Conservation (phyloP, 805 yeast genomes). For the Yamadazyma paraphyllophila region DNA sequence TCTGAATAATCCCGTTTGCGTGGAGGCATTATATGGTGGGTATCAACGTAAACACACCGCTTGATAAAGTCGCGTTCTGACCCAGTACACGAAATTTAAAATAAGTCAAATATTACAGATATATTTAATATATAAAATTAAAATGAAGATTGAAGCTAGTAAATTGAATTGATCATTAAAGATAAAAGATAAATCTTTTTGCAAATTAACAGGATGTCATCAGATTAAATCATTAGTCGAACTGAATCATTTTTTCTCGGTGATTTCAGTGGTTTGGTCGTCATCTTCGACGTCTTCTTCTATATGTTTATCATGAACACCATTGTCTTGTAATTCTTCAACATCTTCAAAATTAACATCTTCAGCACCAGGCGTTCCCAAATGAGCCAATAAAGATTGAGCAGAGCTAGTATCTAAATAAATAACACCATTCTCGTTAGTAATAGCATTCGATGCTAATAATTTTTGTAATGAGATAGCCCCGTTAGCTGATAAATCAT, state of each 20-base stretch:
- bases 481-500: conserved; percentile 27
- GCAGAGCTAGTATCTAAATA: conserved; percentile 63
- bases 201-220: conserved; percentile 8
- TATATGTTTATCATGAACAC: conserved; percentile 27
- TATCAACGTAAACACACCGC: conserved; percentile 2
- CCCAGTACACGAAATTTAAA: conserved; percentile 1
- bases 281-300: conserved; percentile 33
- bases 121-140: conserved; percentile 4
- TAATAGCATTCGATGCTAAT: conserved; percentile 47
- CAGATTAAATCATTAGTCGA: conserved; percentile 10
- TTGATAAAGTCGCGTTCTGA: conserved; percentile 3
- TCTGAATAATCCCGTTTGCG: conserved; percentile 21
- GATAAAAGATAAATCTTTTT: conserved; percentile 1
- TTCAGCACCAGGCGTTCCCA: conserved; percentile 36
- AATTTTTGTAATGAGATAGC: conserved; percentile 45
- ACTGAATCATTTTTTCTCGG: conserved; percentile 3
- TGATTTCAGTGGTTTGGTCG: neutral
- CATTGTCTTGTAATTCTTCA: conserved; percentile 23
- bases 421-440: conserved; percentile 62
- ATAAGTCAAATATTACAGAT: conserved; percentile 1
- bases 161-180: conserved; percentile 6
- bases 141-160: conserved; percentile 3
- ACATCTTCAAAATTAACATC: conserved; percentile 27
- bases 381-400: conserved; percentile 58
- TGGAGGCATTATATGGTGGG: conserved; percentile 19